A percentile compares a stretch with the other conserved stretches of the same genome.
phyloP scores from a whole-genome alignment of 148 eudicot species.

The Rhododendron williamsianum region DNA sequence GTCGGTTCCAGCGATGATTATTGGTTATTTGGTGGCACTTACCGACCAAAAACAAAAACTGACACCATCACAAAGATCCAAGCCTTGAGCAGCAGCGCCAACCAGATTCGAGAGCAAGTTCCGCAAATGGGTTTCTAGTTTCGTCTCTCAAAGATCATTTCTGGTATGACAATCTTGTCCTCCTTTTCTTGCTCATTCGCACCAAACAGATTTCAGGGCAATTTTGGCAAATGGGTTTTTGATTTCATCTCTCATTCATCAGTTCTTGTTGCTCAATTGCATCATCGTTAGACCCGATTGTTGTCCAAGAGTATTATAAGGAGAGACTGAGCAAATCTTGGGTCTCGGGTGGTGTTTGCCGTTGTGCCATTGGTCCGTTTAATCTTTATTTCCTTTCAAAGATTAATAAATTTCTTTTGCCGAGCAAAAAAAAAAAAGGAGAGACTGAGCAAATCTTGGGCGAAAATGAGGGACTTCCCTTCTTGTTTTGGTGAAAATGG shows the following conservation, averaged over 20 bases:
- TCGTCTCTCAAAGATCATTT: not conserved
- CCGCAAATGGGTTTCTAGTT: constrained; percentile 17
- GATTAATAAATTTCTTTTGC: no score
- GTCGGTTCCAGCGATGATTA: not conserved
- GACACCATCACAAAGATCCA: not conserved
- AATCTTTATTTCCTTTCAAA: not conserved
- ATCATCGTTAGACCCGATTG: not conserved
- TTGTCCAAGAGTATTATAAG: not conserved
- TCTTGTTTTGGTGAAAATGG: constrained; percentile 62
- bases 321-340: constrained; percentile 7
- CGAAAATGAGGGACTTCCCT: constrained; percentile 50
- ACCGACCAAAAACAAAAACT: not conserved
- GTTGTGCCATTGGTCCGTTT: not conserved
- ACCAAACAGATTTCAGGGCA: not conserved
- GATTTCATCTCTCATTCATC: constrained; percentile 13
- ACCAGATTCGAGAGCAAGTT: constrained; percentile 1
- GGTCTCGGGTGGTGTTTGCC: not conserved
- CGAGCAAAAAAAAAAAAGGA: not conserved
- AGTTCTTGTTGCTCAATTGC: constrained; percentile 13
- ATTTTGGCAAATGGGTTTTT: constrained; percentile 14
- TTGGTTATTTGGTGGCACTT: not conserved
- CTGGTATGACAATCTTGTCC: constrained; percentile 5
- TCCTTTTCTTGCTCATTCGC: not conserved
- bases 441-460: constrained; percentile 4
- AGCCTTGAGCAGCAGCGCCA: not conserved